Percentiles rank a stretch among this genome's conserved stretches.
phyloP scores from a whole-genome alignment of 805 yeast genomes.

The Lipomyces oligophaga region DNA sequence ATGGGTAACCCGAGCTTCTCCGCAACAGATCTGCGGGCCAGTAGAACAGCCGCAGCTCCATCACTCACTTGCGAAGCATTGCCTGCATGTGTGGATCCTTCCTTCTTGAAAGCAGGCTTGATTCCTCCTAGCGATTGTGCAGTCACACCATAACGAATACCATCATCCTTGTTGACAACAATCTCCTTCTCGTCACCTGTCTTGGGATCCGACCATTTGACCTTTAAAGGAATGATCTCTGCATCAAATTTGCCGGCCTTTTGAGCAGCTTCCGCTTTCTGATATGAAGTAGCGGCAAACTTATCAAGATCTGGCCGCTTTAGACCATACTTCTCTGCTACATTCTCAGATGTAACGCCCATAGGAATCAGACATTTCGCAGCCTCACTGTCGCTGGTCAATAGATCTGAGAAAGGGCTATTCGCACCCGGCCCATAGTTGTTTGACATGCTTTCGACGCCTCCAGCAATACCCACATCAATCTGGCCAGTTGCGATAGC shows the following conservation, averaged over 20 bases:
- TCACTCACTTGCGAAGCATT: slow-evolving; percentile 95
- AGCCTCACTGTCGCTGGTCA: slow-evolving; percentile 39
- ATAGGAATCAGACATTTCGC: slow-evolving; percentile 81
- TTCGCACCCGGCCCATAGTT: slow-evolving; percentile 33
- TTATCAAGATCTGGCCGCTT: slow-evolving; percentile 73
- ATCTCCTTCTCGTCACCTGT: slow-evolving; percentile 56
- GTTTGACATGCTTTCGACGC: slow-evolving; percentile 90
- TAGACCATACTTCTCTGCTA: slow-evolving; percentile 63
- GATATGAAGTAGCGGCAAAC: slow-evolving; percentile 83
- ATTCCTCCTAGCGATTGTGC: slow-evolving; percentile 68
- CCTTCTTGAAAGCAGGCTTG: slow-evolving; percentile 79
- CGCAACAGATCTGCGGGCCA: slow-evolving; percentile 84
- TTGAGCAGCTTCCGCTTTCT: slow-evolving; percentile 77
- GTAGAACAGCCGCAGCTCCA: slow-evolving; percentile 87
- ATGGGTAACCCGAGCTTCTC: slow-evolving; percentile 66
- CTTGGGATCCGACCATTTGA: slow-evolving; percentile 53
- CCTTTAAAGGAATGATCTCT: slow-evolving; percentile 79
- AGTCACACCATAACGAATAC: slow-evolving; percentile 85
- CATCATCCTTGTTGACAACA: slow-evolving; percentile 70
- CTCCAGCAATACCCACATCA: slow-evolving; percentile 84
- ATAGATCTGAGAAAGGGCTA: slow-evolving; percentile 54
- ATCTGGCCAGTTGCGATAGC: slow-evolving; percentile 85
- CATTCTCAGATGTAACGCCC: slow-evolving; percentile 95
- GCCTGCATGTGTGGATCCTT: slow-evolving; percentile 91
- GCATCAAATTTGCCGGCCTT: slow-evolving; percentile 71